Conservation (phyloP, 2,329 filamentous ascomycete genomes). For the Venturia aucupariae region DNA sequence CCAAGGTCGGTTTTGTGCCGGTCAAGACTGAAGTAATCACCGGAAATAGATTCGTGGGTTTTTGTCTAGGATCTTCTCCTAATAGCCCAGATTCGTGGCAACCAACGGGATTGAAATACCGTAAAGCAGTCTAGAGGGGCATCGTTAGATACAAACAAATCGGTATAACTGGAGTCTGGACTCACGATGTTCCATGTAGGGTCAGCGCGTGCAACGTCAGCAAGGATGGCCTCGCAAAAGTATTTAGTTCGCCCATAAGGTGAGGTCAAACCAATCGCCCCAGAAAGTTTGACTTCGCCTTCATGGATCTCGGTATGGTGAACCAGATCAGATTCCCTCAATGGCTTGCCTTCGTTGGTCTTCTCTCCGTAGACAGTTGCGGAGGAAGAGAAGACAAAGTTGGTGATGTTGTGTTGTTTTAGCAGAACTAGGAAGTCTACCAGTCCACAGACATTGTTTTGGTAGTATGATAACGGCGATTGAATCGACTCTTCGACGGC, state of each 20-base stretch:
- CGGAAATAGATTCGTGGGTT: conserved; percentile 55
- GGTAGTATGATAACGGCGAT: conserved; percentile 54
- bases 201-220: conserved; percentile 52
- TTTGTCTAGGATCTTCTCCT: conserved; percentile 53
- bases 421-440: conserved; percentile 50
- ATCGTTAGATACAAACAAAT: not conserved
- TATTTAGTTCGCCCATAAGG: conserved; percentile 60
- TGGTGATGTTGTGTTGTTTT: conserved; percentile 52
- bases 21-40: conserved; percentile 54
- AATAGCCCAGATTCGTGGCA: conserved; percentile 55
- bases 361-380: conserved; percentile 55
- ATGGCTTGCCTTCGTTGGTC: conserved; percentile 35
- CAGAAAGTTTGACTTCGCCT: conserved; percentile 36
- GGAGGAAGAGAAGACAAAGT: conserved; percentile 59
- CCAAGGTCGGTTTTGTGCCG: conserved; percentile 43
- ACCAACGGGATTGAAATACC: conserved; percentile 61
- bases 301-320: not conserved
- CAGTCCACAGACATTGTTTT: conserved; percentile 57
- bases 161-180: not conserved
- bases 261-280: conserved; percentile 50
- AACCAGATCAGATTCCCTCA: conserved; percentile 35
- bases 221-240: conserved; percentile 58
- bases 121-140: conserved; percentile 39
- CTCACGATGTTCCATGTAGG: conserved; percentile 47
- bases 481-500: conserved; percentile 55